These are phyloP conservation scores for Tausonia pullulans DNA, from an alignment of 1,284 basidiomycete genomes.

Conservation along the genomic window DNA sequence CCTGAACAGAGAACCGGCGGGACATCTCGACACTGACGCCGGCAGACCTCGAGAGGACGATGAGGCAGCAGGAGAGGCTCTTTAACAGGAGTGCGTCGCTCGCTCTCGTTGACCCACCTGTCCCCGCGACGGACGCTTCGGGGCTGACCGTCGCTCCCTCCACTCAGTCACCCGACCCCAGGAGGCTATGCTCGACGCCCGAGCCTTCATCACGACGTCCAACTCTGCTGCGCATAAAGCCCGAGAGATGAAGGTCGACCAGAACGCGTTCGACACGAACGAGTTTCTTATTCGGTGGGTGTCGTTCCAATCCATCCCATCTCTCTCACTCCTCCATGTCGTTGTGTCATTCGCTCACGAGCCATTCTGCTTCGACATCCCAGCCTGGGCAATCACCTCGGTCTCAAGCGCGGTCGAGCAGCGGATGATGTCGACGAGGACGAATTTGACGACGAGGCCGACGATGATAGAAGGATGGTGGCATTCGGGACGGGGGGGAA, in stretches of 20 bases:
- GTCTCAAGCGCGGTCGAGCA: conserved; percentile 33
- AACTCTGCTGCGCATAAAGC: conserved; percentile 63
- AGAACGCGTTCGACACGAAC: conserved; percentile 68
- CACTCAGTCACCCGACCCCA: conserved; percentile 59
- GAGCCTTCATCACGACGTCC: conserved; percentile 53
- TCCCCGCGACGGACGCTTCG: conserved; percentile 38
- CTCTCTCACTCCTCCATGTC: neutral
- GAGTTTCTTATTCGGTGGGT: conserved; percentile 64
- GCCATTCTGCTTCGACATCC: conserved; percentile 24
- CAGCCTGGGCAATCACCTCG: conserved; percentile 46
- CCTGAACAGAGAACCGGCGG: too few species aligned
- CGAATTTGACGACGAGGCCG: conserved; percentile 21
- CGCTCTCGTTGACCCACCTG: too few species aligned
- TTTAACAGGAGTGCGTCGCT: too few species aligned
- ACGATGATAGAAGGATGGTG: conserved; percentile 14
- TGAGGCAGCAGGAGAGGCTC: too few species aligned
- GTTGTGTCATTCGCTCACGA: neutral
- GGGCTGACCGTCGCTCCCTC: conserved; percentile 35
- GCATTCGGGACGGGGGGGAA: conserved; percentile 31
- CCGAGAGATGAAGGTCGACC: conserved; percentile 69
- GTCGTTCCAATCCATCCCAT: conserved; percentile 33
- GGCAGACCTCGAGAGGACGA: too few species aligned
- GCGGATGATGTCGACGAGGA: conserved; percentile 30
- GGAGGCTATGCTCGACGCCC: conserved; percentile 66
- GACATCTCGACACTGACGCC: too few species aligned